Base-by-base conservation (phyloP, 2,329 filamentous ascomycete genomes). In the Exophiala mesophila region DNA sequence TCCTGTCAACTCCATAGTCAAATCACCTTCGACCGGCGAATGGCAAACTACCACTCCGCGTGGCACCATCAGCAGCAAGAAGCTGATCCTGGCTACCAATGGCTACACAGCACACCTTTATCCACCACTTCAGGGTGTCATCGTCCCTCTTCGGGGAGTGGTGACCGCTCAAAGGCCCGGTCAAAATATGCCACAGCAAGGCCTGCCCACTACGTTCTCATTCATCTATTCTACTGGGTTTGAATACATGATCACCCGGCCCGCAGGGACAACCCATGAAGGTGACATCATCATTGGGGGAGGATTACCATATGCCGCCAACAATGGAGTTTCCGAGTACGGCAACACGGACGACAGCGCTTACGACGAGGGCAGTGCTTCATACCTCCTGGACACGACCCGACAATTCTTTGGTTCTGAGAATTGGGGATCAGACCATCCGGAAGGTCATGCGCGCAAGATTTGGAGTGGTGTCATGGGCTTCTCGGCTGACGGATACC, bases 401-500 rank as follows among this genome's bases (percentile, higher is more conserved):
- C 54, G 55, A 16, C 43, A 47, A 3, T 59, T 58, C 34, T 65
- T 66, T 41, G 60, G 61, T 1, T 10, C 33, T 1, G 53, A 49
- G 12, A 60, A 63, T 30, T 77, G 73, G 73, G 73, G 71, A 8
- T 56, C 58, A 3, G 55, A 57, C 38, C 42, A 56, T 29, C 36
- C 50, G 10, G 69, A 73, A 41, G 69, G 70, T 3, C 60, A 68
- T 4, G 55, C 74, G 9, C 60, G 68, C 17, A 59, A 53, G 28
- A 65, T 71, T 28, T 79, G 75, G 74, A 71, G 70, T 8, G 76
- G 76, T 2, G 73, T 78, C 50, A 78, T 78, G 72, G 75, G 73
- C 1, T 76, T 71, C 49, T 74, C 68, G 5, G 62, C 68, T 3
- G 76, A 80, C 55, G 68, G 69, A 0, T 61, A 72, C 31, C 76